A percentile compares a stretch with the other conserved stretches of the same genome.
Conservation (phyloP, 371 early-diverging fungal genomes). For the Quaeritorhiza haematococci region DNA sequence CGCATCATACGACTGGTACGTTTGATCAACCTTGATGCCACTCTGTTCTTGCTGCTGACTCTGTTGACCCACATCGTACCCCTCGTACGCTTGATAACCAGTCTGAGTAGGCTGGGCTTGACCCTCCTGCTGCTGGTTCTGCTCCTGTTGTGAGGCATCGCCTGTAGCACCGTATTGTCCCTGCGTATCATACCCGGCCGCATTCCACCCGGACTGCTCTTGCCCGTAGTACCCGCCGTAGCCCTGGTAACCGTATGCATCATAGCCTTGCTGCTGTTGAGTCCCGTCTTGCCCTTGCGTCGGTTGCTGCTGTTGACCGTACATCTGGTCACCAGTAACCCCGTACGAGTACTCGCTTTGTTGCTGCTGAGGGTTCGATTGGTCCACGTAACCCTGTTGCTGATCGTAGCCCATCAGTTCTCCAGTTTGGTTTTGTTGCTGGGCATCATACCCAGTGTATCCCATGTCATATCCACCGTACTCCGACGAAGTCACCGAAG, state of each 20-base stretch:
- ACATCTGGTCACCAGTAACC: not conserved
- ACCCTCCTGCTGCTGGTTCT: too few relatives aligned
- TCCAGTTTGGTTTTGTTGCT: not conserved
- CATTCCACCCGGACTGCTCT: not conserved
- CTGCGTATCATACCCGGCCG: too few relatives aligned
- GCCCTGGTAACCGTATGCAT: not conserved
- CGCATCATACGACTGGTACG: too few relatives aligned
- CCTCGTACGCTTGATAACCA: too few relatives aligned
- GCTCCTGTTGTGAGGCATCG: too few relatives aligned
- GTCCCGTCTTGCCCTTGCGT: not conserved
- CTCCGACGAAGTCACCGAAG: not conserved
- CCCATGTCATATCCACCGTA: not conserved
- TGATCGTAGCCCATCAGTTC: not conserved
- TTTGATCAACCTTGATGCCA: too few relatives aligned
- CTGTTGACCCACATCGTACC: too few relatives aligned
- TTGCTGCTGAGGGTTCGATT: too few relatives aligned
- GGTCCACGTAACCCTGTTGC: not conserved
- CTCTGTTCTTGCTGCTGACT: too few relatives aligned
- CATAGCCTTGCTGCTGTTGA: not conserved
- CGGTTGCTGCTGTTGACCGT: slow-evolving; percentile 1
- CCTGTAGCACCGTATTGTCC: too few relatives aligned
- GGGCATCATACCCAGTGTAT: slow-evolving; percentile 1
- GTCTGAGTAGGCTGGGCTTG: too few relatives aligned
- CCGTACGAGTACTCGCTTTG: not conserved
- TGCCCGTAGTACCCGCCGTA: not conserved